Percentiles rank a stretch among this genome's conserved stretches.
Evolutionary conservation across 2,329 filamentous ascomycete genomes (phyloP).

Genomic region (Fusarium pseudograminearum): DNA sequence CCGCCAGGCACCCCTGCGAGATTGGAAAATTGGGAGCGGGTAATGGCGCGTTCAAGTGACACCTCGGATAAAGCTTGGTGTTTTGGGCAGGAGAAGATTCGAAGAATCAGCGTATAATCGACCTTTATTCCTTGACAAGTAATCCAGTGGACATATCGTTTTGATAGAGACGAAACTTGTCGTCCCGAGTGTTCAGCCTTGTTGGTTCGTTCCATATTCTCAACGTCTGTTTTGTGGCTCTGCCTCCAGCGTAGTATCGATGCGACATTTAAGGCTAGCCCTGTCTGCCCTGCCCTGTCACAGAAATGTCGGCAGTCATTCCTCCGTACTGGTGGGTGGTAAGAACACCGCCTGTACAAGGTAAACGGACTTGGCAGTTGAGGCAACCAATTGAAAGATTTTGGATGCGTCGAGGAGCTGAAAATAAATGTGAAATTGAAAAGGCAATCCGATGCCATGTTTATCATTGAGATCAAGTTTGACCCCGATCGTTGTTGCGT

Average conservation of each 20-base stretch:
- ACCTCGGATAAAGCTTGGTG: background rate
- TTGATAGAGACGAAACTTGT: too few species aligned
- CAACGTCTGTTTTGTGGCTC: background rate
- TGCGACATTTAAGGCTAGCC: constrained; percentile 7
- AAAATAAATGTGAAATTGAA: background rate
- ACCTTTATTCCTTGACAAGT: fast-evolving
- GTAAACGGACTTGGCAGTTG: background rate
- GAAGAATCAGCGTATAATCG: background rate
- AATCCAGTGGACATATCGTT: fast-evolving
- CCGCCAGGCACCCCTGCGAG: constrained; percentile 7
- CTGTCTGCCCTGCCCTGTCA: background rate
- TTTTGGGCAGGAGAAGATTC: background rate
- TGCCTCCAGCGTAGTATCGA: background rate
- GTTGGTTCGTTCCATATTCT: background rate
- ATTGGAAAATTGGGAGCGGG: background rate
- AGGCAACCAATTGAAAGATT: background rate
- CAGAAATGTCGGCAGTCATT: background rate
- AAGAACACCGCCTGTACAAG: background rate
- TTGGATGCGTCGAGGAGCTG: background rate
- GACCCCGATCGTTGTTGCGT: background rate
- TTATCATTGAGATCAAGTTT: background rate
- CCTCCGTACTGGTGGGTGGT: too few species aligned
- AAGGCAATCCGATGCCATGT: background rate
- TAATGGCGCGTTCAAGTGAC: constrained; percentile 2
- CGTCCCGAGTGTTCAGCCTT: background rate